phyloP scores from a whole-genome alignment of 768 basidiomycete species.

The Leccinum rimulosum region DNA sequence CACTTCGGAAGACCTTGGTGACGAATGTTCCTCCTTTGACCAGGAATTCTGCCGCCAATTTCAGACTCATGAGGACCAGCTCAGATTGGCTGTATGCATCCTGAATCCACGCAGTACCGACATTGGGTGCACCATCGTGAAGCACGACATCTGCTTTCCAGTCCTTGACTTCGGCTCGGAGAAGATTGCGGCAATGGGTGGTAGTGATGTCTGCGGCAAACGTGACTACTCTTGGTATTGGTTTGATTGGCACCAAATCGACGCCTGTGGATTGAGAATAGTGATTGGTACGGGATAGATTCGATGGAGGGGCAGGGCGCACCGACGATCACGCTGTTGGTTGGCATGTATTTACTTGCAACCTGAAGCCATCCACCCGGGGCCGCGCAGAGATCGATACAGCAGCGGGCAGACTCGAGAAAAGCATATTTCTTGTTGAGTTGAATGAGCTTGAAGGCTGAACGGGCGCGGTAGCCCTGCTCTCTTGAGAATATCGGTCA shows the following conservation, averaged over 20 bases:
- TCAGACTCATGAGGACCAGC: constrained; percentile 91
- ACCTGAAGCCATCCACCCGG: constrained; percentile 99
- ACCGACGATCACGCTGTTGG: constrained; percentile 90
- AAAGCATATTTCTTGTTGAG: constrained; percentile 97
- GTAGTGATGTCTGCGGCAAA: constrained; percentile 96
- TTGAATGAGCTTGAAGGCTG: constrained; percentile 98
- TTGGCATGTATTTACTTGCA: constrained; percentile 95
- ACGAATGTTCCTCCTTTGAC: constrained; percentile 92
- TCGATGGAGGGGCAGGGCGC: constrained; percentile 26
- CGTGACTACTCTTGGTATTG: constrained; percentile 89
- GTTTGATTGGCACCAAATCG: constrained; percentile 94
- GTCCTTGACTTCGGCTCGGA: constrained; percentile 88
- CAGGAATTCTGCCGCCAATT: constrained; percentile 94
- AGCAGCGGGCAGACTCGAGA: constrained; percentile 84
- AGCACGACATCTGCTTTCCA: constrained; percentile 99
- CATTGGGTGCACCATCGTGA: constrained; percentile 99
- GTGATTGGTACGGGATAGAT: constrained; percentile 8
- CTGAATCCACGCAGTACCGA: constrained; percentile 98
- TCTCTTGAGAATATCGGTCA: constrained; percentile 54
- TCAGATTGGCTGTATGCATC: constrained; percentile 98
- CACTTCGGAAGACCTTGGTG: constrained; percentile 97
- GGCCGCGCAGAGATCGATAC: constrained; percentile 97
- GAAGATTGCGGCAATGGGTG: constrained; percentile 78
- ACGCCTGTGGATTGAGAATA: constrained; percentile 56
- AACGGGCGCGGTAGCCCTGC: constrained; percentile 99